Percentiles rank a stretch among this genome's conserved stretches.
Evolutionary conservation across 2,329 filamentous ascomycete species (phyloP).

Genomic region (Fusarium concolor): DNA sequence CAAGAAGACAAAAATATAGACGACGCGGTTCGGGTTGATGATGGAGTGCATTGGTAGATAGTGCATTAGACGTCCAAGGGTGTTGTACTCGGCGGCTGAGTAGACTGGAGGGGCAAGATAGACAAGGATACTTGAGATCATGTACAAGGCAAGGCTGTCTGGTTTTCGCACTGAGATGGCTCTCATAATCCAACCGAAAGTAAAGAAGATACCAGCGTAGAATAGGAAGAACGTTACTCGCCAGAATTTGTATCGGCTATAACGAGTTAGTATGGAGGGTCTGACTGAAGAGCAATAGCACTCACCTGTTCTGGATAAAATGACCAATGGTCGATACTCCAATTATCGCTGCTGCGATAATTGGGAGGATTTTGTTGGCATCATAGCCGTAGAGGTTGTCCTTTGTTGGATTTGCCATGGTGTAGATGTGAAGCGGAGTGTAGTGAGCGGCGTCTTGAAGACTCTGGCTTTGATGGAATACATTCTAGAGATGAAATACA

Average conservation of each 20-base stretch:
- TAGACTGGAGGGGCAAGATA: conserved; percentile 43
- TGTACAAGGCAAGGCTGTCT: conserved; percentile 39
- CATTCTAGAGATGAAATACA: not conserved
- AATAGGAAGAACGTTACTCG: conserved; percentile 46
- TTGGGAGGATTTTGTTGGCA: conserved; percentile 42
- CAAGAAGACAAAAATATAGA: conserved; percentile 46
- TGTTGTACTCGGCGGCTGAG: conserved; percentile 45
- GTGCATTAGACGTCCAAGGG: conserved; percentile 44
- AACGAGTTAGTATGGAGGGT: not conserved
- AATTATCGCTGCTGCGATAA: conserved; percentile 35
- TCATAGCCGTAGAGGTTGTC: conserved; percentile 44
- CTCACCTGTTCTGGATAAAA: conserved; percentile 35
- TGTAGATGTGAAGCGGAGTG: not conserved
- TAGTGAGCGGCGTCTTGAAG: not conserved
- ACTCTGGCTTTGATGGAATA: not conserved
- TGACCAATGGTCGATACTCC: conserved; percentile 33
- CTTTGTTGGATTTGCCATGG: conserved; percentile 29
- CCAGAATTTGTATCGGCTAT: conserved; percentile 43
- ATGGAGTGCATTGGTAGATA: conserved; percentile 45
- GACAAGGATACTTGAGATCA: conserved; percentile 44
- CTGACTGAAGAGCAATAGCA: rapidly evolving
- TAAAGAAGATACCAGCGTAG: conserved; percentile 42
- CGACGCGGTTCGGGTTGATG: conserved; percentile 43
- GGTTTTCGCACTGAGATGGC: conserved; percentile 35
- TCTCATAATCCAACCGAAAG: conserved; percentile 38